A percentile compares a stretch with the other conserved stretches of the same genome.
Conservation (phyloP, 2,329 filamentous ascomycete species). For the Ophiosphaerella narmari region DNA sequence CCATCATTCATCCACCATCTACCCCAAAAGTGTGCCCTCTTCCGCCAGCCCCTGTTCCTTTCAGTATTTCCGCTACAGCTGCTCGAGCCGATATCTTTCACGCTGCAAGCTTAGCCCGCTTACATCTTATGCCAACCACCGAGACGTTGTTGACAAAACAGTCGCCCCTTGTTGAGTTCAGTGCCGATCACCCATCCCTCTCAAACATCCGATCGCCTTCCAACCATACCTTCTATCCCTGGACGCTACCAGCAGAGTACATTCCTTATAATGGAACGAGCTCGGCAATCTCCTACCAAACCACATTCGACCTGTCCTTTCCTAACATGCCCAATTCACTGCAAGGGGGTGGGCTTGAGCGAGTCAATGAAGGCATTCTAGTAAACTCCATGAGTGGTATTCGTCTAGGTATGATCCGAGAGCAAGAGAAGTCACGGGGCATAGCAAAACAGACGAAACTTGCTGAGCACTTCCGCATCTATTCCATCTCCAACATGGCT, state of each 20-base stretch:
- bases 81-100: slow-evolving; percentile 84
- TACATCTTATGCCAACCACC: slow-evolving; percentile 72
- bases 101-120: slow-evolving; percentile 79
- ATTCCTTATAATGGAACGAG: slow-evolving; percentile 80
- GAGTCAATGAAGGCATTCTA: slow-evolving; percentile 63
- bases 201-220: slow-evolving; percentile 64
- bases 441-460: slow-evolving; percentile 36
- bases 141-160: slow-evolving; percentile 58
- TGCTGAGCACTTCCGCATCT: slow-evolving; percentile 68
- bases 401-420: slow-evolving; percentile 69
- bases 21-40: slow-evolving; percentile 66
- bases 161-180: slow-evolving; percentile 59
- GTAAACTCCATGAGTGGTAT: slow-evolving; percentile 65
- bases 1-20: slow-evolving; percentile 17
- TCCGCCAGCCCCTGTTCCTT: slow-evolving; percentile 61
- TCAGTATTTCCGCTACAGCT: slow-evolving; percentile 79
- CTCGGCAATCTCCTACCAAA: slow-evolving; percentile 69
- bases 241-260: slow-evolving; percentile 80
- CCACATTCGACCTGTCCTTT: slow-evolving; percentile 73
- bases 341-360: slow-evolving; percentile 57
- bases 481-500: slow-evolving; percentile 77
- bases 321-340: slow-evolving; percentile 59
- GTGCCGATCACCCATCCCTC: slow-evolving; percentile 55
- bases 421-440: slow-evolving; percentile 53
- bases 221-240: slow-evolving; percentile 88